phyloP scores from a whole-genome alignment of 2,329 filamentous ascomycete species.

The Colletotrichum sp. region DNA sequence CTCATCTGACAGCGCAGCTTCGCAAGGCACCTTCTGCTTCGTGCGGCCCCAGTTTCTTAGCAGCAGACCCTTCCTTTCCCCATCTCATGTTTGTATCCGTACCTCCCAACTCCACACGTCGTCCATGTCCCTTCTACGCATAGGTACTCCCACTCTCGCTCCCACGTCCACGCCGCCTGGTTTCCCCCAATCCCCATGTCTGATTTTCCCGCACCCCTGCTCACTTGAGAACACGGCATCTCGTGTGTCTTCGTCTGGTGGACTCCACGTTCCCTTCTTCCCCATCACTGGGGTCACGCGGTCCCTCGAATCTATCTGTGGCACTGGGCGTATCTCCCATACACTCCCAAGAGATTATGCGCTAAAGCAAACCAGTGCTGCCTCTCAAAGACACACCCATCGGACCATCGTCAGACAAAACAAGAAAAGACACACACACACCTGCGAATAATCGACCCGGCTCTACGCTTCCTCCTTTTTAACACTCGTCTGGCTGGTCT shows the following conservation, averaged over 20 bases:
- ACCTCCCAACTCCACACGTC: background rate
- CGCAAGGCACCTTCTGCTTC: background rate
- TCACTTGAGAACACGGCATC: conserved; percentile 5
- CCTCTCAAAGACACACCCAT: background rate
- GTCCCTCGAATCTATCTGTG: conserved; percentile 20
- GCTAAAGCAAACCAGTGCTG: conserved; percentile 3
- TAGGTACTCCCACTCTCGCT: background rate
- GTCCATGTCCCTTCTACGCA: background rate
- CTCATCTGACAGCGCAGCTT: background rate
- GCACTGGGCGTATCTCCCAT: conserved; percentile 14
- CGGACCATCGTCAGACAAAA: background rate
- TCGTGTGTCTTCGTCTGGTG: background rate
- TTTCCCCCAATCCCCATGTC: conserved; percentile 9
- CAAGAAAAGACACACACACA: background rate
- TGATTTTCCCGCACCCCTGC: background rate
- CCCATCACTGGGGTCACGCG: conserved; percentile 16
- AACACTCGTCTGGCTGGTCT: background rate
- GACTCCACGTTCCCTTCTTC: background rate
- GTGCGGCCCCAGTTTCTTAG: background rate
- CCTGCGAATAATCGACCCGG: background rate
- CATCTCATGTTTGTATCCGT: background rate
- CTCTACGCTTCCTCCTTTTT: background rate
- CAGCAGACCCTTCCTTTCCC: background rate
- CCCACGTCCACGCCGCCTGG: background rate
- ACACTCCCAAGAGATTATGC: conserved; percentile 11